Conservation (phyloP, 805 yeast species). For the Sugiyamaella marilandica region DNA sequence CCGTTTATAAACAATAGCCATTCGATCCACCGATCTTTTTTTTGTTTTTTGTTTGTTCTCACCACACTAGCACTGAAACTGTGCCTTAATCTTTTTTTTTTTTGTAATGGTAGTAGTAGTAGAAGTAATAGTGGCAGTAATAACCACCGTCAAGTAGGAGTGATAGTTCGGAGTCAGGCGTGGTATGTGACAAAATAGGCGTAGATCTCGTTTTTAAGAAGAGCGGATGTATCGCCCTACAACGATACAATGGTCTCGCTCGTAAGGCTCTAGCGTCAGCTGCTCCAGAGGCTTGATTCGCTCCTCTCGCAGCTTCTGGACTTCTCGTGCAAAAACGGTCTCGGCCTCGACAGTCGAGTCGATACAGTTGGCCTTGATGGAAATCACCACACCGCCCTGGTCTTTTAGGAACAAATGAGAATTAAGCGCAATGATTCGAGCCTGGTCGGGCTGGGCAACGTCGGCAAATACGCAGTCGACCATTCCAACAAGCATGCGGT, state of each 20-base stretch:
- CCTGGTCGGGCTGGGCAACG: constrained; percentile 99
- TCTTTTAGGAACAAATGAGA: constrained; percentile 97
- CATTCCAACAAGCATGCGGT: constrained; percentile 98
- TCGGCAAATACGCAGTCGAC: constrained; percentile 98
- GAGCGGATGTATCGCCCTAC: constrained; percentile 95
- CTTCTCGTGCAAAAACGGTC: constrained; percentile 99
- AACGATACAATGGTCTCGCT: constrained; percentile 99
- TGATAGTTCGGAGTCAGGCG: too few relatives aligned
- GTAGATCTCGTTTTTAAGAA: constrained; percentile 11
- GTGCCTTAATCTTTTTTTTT: too few relatives aligned
- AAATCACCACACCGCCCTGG: constrained; percentile 97
- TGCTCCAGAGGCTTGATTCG: constrained; percentile 98
- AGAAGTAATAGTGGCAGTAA: too few relatives aligned
- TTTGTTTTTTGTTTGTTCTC: neutral
- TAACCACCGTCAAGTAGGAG: too few relatives aligned
- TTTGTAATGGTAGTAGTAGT: too few relatives aligned
- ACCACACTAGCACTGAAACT: too few relatives aligned
- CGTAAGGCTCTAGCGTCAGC: constrained; percentile 98
- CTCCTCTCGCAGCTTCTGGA: constrained; percentile 97
- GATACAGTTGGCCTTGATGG: constrained; percentile 99
- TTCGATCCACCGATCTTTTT: neutral
- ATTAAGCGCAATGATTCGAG: constrained; percentile 98
- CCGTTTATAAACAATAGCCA: neutral
- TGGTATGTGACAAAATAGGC: neutral
- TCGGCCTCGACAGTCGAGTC: constrained; percentile 99